Evolutionary conservation across 139 green algal genomes (phyloP), one percentile per base, ranked within the genome.

Genomic region (Chlorella ohadii): DNA sequence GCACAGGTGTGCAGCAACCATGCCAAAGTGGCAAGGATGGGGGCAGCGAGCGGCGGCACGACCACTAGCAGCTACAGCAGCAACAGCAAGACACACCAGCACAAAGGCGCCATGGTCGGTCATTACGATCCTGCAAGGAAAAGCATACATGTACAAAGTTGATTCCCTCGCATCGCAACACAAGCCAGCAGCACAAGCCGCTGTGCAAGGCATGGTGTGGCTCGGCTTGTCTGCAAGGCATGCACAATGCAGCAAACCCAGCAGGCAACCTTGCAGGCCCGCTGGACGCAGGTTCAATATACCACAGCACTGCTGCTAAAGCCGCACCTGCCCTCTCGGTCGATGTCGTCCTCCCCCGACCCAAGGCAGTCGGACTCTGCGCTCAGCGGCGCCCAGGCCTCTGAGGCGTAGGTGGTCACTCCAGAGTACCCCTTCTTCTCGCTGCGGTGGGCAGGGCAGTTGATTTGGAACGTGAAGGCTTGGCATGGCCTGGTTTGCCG

Each of bases 91-190:
- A 17, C 61, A 11, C 28, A 59, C 41, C 76, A 96, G 87, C 75
- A 95, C 92, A 79, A 86, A 96, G 90, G 31, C 34, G 38, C 87
- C 89, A 59, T 93, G 90, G 81, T 97, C 94, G 4, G 90, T 95
- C 15, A 91, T 5, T 2, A 93, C 83, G 3, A 87, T 31, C 86
- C 90, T 92, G 84, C 66, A 81, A 23, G 27, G 23, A 7, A 41
- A 38, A 41, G 47, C 25, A 38, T n/a, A n/a, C n/a, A n/a, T n/a
- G n/a, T n/a, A n/a, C n/a, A n/a, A n/a, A n/a, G n/a, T n/a, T n/a
- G n/a, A n/a, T n/a, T n/a, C n/a, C n/a, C n/a, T n/a, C n/a, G n/a
- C n/a, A n/a, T n/a, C n/a, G n/a, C n/a, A n/a, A n/a, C n/a, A n/a
- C n/a, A n/a, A n/a, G n/a, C n/a, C n/a, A n/a, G n/a, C n/a, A n/a